Evolutionary conservation across 495 filamentous ascomycete species (phyloP), one percentile per base, ranked within the genome.

Genomic region (Penicillium roqueforti): DNA sequence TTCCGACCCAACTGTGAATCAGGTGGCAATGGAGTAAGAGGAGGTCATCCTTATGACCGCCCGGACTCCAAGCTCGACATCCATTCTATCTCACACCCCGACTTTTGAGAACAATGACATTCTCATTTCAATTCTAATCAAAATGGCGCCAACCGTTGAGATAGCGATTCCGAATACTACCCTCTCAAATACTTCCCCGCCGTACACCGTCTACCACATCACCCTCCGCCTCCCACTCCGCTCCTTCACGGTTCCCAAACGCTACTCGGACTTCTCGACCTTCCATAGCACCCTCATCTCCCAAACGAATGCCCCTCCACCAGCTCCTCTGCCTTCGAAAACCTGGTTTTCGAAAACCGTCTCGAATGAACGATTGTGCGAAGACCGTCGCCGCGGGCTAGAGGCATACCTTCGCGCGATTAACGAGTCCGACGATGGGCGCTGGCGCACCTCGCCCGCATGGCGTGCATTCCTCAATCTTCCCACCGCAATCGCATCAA

Each of bases 151-250:
- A 10, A 80, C 81, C 31, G 76, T 88, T 62, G 86, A 92, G 57
- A 87, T 96, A 69, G 81, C 87, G 53, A 91, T 96, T 67, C 90
- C 91, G 26, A 83, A 77, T 29, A 87, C 89, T 9, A 85, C 81
- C 53, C 73, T 86, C 47, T 77, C 80, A 13, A 73, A 76, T 40
- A 76, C 74, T 29, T 69, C 77, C 25, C 93, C 92, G 60, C 84
- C 89, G 1, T 89, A 87, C 77, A 97, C 93, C 1, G 73, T 89
- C 71, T 98, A 97, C 80, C 89, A 93, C 76, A 91, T 97, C 68
- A 86, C 84, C 31, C 78, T 97, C 59, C 86, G 88, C 54, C 84
- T 92, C 4, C 91, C 93, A 8, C 83, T 98, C 47, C 87, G 90
- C 54, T 90, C 89, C 48, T 89, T 90, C 67, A 87, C 86, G 63